phyloP scores from a whole-genome alignment of 2,329 filamentous ascomycete genomes.

The Metarhizium brunneum region DNA sequence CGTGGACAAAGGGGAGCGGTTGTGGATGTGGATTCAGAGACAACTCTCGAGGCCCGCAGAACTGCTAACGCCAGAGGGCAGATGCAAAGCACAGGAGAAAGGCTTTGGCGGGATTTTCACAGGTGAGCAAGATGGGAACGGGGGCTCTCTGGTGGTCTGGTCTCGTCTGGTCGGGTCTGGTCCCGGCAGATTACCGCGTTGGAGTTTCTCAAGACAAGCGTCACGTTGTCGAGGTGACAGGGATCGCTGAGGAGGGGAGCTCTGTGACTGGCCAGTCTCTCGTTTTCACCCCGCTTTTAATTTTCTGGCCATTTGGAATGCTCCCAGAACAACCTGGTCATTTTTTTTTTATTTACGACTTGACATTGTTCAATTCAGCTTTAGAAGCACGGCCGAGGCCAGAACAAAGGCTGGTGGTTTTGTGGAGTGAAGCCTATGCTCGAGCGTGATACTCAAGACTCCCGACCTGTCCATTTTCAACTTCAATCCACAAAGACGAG shows the following conservation, averaged over 20 bases:
- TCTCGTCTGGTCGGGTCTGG: neutral
- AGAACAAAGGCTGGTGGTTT: neutral
- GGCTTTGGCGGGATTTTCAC: neutral
- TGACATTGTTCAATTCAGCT: too few relatives aligned
- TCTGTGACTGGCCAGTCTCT: neutral
- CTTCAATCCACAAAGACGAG: neutral
- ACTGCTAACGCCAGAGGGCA: neutral
- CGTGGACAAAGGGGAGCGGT: neutral
- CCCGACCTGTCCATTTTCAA: neutral
- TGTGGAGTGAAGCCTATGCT: neutral
- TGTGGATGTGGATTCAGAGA: neutral
- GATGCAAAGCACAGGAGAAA: neutral
- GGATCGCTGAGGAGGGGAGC: neutral
- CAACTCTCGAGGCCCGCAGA: neutral
- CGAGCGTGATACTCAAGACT: neutral
- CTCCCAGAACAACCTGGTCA: neutral
- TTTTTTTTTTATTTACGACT: neutral
- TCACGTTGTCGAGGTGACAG: constrained; percentile 11
- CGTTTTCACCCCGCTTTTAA: neutral
- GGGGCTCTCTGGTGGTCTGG: neutral
- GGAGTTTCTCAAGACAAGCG: neutral
- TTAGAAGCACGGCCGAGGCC: too few relatives aligned
- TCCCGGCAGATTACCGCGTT: constrained; percentile 6
- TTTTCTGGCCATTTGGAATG: neutral
- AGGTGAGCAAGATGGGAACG: neutral